Percentiles rank a stretch among this genome's conserved stretches.
Evolutionary conservation across 192 early-diverging fungal genomes (phyloP).

Genomic region (Phycomyces nitens): DNA sequence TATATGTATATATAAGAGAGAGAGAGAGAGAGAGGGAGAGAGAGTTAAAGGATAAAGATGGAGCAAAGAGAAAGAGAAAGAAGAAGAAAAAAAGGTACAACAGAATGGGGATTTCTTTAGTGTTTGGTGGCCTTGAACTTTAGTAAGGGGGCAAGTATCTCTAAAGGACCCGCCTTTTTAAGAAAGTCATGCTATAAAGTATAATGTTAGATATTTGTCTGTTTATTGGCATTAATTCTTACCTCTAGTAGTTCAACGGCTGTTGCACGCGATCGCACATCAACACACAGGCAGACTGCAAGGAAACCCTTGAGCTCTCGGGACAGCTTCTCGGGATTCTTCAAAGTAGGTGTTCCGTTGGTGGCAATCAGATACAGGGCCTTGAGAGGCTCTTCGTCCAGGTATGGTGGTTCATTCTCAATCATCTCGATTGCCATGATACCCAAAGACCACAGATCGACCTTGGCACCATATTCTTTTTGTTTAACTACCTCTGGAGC

Average conservation of each 20-base stretch:
- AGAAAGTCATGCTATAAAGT: conserved; percentile 69
- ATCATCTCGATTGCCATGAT: conserved; percentile 98
- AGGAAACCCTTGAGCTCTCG: conserved; percentile 82
- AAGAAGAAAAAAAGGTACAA: no score
- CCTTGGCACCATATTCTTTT: conserved; percentile 72
- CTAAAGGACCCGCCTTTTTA: conserved; percentile 54
- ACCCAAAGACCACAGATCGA: conserved; percentile 89
- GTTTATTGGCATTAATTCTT: conserved; percentile 8
- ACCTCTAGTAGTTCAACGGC: conserved; percentile 75
- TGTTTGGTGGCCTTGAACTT: conserved; percentile 38
- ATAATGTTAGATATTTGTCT: neutral
- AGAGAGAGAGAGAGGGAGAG: no score
- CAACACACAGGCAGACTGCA: conserved; percentile 80
- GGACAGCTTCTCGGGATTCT: conserved; percentile 77
- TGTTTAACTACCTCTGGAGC: conserved; percentile 81
- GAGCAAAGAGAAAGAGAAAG: no score
- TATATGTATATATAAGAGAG: no score
- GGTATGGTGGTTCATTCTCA: conserved; percentile 91
- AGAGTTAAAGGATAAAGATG: no score
- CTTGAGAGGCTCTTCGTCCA: conserved; percentile 91
- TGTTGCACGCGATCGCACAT: conserved; percentile 76
- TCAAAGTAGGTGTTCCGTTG: conserved; percentile 88
- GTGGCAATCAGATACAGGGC: conserved; percentile 95
- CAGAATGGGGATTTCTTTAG: no score
- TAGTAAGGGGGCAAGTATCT: conserved; percentile 59